phyloP scores from a whole-genome alignment of 225 moss, liverwort and hornwort species.

The Pseudoscleropodium purum region DNA sequence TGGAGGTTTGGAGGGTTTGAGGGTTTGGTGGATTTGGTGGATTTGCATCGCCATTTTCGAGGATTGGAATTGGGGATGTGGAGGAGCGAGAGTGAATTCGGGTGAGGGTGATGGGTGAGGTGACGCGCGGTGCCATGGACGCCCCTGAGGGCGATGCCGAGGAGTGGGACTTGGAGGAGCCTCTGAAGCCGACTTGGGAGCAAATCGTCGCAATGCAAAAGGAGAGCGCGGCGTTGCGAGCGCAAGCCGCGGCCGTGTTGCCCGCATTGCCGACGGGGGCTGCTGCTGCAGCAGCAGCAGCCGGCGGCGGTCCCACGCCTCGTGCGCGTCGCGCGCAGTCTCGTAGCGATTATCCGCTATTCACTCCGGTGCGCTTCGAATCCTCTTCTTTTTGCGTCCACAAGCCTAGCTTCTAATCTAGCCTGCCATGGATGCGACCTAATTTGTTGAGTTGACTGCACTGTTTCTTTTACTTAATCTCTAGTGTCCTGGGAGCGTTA shows the following conservation, averaged over 20 bases:
- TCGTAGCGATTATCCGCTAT: conserved; percentile 45
- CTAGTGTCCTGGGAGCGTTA: not conserved
- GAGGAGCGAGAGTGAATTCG: not conserved
- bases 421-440: not conserved
- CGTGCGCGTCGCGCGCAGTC: conserved; percentile 21
- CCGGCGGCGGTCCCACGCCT: not conserved
- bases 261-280: conserved; percentile 10
- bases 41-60: not conserved
- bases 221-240: conserved; percentile 56
- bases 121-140: conserved; percentile 11
- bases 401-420: not conserved
- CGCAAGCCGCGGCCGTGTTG: conserved; percentile 38
- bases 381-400: not conserved
- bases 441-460: not conserved
- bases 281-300: not conserved
- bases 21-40: not conserved
- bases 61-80: conserved; percentile 1
- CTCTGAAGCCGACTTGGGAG: conserved; percentile 39
- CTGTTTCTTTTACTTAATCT: not conserved
- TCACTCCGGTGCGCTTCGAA: conserved; percentile 24
- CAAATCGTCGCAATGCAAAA: conserved; percentile 52
- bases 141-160: conserved; percentile 3
- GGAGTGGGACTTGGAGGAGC: conserved; percentile 20
- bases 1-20: not conserved
- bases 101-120: conserved; percentile 28